These are phyloP conservation scores for Herpetospermum pedunculosum DNA, from an alignment of 306 rosid species.

Conservation along the genomic window DNA sequence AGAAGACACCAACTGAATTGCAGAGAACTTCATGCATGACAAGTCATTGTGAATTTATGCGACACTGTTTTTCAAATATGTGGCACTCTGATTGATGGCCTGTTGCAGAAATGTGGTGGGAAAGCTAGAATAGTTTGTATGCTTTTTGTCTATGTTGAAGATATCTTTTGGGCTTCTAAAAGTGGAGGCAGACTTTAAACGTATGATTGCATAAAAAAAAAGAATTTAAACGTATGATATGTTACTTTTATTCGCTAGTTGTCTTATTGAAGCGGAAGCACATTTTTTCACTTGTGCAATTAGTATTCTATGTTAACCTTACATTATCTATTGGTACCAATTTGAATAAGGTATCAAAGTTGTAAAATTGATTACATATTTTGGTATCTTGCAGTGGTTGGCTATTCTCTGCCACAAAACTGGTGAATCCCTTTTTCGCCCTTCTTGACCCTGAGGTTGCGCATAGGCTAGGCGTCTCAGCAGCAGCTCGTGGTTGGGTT, in stretches of 20 bases:
- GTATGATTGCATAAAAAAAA: background rate
- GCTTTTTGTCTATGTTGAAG: background rate
- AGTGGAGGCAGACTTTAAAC: background rate
- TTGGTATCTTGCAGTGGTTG: slow-evolving; percentile 65
- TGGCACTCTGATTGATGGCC: background rate
- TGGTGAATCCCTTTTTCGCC: slow-evolving; percentile 84
- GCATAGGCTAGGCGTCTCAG: slow-evolving; percentile 69
- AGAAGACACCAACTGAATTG: background rate
- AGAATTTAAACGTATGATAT: background rate
- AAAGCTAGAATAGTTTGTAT: background rate
- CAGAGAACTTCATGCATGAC: background rate
- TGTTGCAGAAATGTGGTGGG: background rate
- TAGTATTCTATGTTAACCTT: background rate
- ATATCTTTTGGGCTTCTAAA: background rate
- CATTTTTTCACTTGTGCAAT: background rate
- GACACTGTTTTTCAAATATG: background rate
- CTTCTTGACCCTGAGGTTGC: slow-evolving; percentile 89
- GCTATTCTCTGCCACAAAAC: slow-evolving; percentile 89
- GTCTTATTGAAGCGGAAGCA: background rate
- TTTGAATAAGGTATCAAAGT: slow-evolving; percentile 1
- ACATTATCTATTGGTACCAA: background rate
- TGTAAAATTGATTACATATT: slow-evolving; percentile 9
- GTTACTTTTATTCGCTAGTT: background rate
- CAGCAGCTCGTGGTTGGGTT: slow-evolving; percentile 96
- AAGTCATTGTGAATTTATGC: background rate